A percentile compares a stretch with the other conserved stretches of the same genome.
Conservation (phyloP, 768 basidiomycete species). For the Suillus luteus region DNA sequence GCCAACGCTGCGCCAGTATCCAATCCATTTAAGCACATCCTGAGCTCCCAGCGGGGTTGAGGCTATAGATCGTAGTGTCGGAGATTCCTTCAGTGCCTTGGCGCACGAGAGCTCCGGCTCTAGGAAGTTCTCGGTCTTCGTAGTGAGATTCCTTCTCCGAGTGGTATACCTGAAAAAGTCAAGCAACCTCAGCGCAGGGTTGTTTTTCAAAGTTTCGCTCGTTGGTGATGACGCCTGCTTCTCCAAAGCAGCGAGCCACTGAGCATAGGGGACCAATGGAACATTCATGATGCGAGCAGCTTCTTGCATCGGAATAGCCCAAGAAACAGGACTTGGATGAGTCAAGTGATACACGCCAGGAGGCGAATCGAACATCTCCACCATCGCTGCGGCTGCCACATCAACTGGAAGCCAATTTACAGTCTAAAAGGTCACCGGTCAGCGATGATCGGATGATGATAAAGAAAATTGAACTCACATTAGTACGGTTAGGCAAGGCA, state of each 20-base stretch:
- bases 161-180: constrained; percentile 9
- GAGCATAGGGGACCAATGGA: constrained; percentile 32
- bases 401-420: constrained; percentile 32
- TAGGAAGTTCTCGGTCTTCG: constrained; percentile 8
- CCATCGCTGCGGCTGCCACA: constrained; percentile 2
- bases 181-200: constrained; percentile 16
- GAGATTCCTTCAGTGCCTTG: constrained; percentile 9
- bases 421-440: constrained; percentile 11
- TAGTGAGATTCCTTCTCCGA: not conserved
- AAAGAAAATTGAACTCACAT: constrained; percentile 29
- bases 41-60: not conserved
- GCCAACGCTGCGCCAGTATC: constrained; percentile 14
- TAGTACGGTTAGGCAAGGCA: constrained; percentile 35
- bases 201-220: not conserved
- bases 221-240: not conserved
- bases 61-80: constrained; percentile 1
- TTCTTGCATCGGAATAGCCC: constrained; percentile 20
- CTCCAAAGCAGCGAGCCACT: constrained; percentile 34
- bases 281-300: constrained; percentile 26
- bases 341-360: constrained; percentile 10
- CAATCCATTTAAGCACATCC: constrained; percentile 12
- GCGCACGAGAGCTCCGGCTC: constrained; percentile 5
- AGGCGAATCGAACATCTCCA: constrained; percentile 6
- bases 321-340: constrained; percentile 26
- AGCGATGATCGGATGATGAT: not conserved